A percentile compares a stretch with the other conserved stretches of the same genome.
Evolutionary conservation across 495 filamentous ascomycete genomes (phyloP).

Genomic region (Apiosordaria backusii): DNA sequence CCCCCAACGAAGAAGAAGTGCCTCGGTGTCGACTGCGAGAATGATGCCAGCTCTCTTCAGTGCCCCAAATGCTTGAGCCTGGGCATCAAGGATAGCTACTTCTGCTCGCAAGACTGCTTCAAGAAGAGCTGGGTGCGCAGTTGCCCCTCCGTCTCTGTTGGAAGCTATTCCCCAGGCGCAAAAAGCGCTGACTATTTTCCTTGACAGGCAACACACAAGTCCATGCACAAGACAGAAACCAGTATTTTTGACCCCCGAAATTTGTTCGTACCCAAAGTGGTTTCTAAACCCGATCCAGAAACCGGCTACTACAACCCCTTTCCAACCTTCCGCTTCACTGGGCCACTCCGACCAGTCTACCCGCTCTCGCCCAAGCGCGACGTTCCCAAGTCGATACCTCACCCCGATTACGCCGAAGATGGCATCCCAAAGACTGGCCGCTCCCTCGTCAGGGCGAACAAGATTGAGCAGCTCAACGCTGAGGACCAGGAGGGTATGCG

Average conservation of each 20-base stretch:
- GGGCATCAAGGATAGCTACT: slow-evolving; percentile 82
- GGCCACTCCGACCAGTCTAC: slow-evolving; percentile 79
- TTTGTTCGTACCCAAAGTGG: slow-evolving; percentile 65
- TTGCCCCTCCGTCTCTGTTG: neutral
- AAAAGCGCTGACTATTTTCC: slow-evolving; percentile 13
- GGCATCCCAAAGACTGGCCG: slow-evolving; percentile 80
- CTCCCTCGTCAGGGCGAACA: slow-evolving; percentile 63
- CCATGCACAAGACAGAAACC: slow-evolving; percentile 76
- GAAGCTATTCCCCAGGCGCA: slow-evolving; percentile 2
- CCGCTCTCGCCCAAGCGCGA: slow-evolving; percentile 71
- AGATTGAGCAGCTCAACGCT: slow-evolving; percentile 75
- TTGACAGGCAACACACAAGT: slow-evolving; percentile 76
- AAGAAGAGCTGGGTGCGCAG: slow-evolving; percentile 90
- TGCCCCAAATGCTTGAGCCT: slow-evolving; percentile 92
- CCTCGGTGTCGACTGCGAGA: slow-evolving; percentile 72
- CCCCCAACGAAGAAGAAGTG: slow-evolving; percentile 64
- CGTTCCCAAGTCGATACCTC: slow-evolving; percentile 75
- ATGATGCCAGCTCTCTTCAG: slow-evolving; percentile 78
- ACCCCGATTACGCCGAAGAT: slow-evolving; percentile 79
- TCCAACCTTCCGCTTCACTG: slow-evolving; percentile 78
- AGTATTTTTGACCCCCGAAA: slow-evolving; percentile 59
- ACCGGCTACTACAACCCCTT: slow-evolving; percentile 88
- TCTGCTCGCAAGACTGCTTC: slow-evolving; percentile 98
- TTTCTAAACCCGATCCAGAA: slow-evolving; percentile 87
- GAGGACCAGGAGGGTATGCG: slow-evolving; percentile 82